Base-by-base conservation (phyloP, 768 basidiomycete species). In the Podaxis sp. region DNA sequence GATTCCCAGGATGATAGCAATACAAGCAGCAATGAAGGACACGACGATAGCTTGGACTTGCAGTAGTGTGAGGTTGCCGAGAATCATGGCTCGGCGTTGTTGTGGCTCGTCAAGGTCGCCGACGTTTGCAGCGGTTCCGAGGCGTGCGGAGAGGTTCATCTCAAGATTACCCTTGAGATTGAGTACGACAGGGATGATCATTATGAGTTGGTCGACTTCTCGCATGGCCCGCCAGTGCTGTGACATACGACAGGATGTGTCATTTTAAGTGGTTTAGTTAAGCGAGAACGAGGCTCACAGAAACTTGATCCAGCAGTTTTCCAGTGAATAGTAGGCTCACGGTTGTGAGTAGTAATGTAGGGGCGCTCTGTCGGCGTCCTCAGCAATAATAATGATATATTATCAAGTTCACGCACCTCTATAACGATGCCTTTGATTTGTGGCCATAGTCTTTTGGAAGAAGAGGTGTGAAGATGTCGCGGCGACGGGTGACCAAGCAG, bases 161-260 rank as follows among this genome's bases (percentile, higher is more conserved):
- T 98, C 97, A 38, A 98, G 83, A 69, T 99, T 93, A n/a, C 96
- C 97, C 68, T 97, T 98, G 59, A 99, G 84, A 67, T 98, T 98
- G 64, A 93, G 82, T 18, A 98, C 78, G 62, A 95, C 94, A 10
- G 96, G 95, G 3, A 98, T 88, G 56, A 98, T 92, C 80, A 98
- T 93, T 66, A 98, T 94, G 58, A 98, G 87, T 71, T 98, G 95
- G 77, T 98, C 90, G 51, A 98, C 86, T 44, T 90, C 82, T 51
- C 80, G 79, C 84, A 99, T 95, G 35, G 95, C 94, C 63, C 77
- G 80, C 95, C 95, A 98, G 58, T 79, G 85, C 92, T 95, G 25
- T 36, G 40, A 35, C 35, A 28, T 25, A 35, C 11, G 18, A 38
- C 36, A 54, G 47, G 50, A 27, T 13, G 4, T 18, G 50, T 57